Percentiles rank a stretch among this genome's conserved stretches.
phyloP scores from a whole-genome alignment of 2,329 filamentous ascomycete genomes.

The Sporothrix pseudoabietina region DNA sequence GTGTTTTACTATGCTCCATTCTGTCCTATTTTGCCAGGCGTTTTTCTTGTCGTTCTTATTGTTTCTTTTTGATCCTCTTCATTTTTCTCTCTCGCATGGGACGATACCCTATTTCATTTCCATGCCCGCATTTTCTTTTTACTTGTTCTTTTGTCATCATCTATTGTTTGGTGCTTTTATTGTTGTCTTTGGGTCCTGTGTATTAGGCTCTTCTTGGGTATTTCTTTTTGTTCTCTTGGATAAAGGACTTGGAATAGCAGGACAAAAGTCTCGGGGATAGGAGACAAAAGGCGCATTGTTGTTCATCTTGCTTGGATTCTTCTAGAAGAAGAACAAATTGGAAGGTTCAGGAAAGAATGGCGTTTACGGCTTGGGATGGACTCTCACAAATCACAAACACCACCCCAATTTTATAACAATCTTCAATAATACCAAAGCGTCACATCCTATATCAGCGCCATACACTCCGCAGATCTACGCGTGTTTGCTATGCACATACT shows the following conservation, averaged over 20 bases:
- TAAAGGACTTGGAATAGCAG: neutral
- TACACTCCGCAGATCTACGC: neutral
- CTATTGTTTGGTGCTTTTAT: neutral
- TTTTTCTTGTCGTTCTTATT: neutral
- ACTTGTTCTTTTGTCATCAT: neutral
- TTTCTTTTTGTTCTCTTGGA: neutral
- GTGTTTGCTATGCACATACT: neutral
- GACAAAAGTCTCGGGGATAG: neutral
- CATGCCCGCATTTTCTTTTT: neutral
- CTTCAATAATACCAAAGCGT: conserved; percentile 13
- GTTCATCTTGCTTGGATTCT: neutral
- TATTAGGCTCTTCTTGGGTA: neutral
- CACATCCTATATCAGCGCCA: neutral
- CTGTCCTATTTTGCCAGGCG: neutral
- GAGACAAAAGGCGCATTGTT: neutral
- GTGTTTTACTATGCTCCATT: neutral
- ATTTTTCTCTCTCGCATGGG: conserved; percentile 6
- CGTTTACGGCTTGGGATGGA: neutral
- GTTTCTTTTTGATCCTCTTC: neutral
- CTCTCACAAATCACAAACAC: neutral
- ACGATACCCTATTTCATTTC: conserved; percentile 21
- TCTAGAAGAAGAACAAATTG: neutral
- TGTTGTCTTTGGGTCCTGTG: neutral
- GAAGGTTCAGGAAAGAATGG: neutral
- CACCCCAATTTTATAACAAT: neutral